Conservation (phyloP, 306 rosid species). For the Cicer cuneatum region DNA sequence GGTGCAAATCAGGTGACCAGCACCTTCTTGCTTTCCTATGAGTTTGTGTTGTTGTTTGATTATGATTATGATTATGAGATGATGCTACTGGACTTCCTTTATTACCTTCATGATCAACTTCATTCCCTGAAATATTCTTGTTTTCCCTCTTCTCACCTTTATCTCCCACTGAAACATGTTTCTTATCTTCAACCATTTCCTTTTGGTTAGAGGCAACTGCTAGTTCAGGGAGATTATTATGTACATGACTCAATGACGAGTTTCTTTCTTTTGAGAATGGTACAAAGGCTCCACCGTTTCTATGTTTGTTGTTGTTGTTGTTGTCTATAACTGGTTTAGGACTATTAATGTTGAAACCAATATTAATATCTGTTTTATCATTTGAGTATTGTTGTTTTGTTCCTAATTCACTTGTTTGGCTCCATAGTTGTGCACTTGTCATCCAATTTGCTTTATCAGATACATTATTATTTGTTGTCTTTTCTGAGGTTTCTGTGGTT, state of each 20-base stretch:
- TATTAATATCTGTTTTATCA: constrained; percentile 51
- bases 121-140: constrained; percentile 39
- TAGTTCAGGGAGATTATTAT: constrained; percentile 60
- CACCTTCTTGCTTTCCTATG: constrained; percentile 97
- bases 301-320: constrained; percentile 57
- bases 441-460: constrained; percentile 97
- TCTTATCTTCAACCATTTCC: constrained; percentile 55
- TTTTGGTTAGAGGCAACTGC: constrained; percentile 65
- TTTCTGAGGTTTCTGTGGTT: constrained; percentile 65
- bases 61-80: constrained; percentile 37
- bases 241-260: constrained; percentile 20
- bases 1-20: constrained; percentile 98
- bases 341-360: constrained; percentile 64
- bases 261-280: constrained; percentile 83
- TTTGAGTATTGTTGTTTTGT: constrained; percentile 54
- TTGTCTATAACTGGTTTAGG: constrained; percentile 61
- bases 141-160: constrained; percentile 49
- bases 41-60: constrained; percentile 64
- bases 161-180: constrained; percentile 43
- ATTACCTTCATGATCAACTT: constrained; percentile 53
- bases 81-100: constrained; percentile 55
- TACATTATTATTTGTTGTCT: constrained; percentile 45
- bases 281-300: constrained; percentile 86
- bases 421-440: constrained; percentile 97
- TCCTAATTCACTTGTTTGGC: constrained; percentile 73